Conservation (phyloP, 2,329 filamentous ascomycete species). For the Aspergillus sp. region DNA sequence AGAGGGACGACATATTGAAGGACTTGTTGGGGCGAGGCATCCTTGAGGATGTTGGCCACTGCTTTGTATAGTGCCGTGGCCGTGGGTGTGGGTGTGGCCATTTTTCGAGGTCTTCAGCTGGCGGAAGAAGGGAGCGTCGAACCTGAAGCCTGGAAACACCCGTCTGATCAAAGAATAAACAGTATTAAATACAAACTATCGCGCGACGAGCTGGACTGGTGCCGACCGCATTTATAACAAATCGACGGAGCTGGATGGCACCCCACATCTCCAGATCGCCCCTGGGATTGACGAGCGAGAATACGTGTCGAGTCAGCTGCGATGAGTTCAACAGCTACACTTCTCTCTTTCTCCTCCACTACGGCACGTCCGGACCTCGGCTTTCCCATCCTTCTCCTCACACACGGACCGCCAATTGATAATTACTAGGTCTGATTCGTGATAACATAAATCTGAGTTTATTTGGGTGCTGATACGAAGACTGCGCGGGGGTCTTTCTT, state of each 20-base stretch:
- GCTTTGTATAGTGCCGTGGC: neutral
- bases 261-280: neutral
- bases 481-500: too few species aligned
- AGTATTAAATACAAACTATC: neutral
- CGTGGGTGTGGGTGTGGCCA: neutral
- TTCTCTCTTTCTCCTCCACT: neutral
- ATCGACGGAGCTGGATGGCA: neutral
- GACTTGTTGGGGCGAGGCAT: conserved; percentile 16
- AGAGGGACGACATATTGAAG: conserved; percentile 24
- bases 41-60: neutral
- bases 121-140: too few species aligned
- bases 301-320: neutral
- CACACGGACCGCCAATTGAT: neutral
- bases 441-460: neutral
- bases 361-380: neutral
- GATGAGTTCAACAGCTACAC: neutral
- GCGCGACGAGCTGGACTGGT: neutral
- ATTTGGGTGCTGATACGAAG: too few species aligned
- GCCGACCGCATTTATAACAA: too few species aligned
- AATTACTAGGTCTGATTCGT: neutral
- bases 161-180: neutral
- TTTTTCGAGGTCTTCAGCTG: neutral
- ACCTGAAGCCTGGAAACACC: too few species aligned
- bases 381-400: neutral
- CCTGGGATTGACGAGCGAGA: too few species aligned